Base-by-base conservation (phyloP, 1,139 yeast species). In the Pneumocystis wakefieldiae region DNA sequence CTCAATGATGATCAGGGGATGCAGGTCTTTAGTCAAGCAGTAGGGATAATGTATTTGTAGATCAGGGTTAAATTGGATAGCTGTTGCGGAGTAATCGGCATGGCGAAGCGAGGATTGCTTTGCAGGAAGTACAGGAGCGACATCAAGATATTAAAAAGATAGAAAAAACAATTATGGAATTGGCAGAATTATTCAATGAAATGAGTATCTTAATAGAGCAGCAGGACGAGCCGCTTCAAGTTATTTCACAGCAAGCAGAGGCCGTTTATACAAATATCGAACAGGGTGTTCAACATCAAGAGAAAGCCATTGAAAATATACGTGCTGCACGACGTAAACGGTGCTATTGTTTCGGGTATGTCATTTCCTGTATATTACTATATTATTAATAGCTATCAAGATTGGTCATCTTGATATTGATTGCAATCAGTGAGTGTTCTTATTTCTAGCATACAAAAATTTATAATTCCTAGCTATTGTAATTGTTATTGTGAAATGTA, bases 171-270 rank as follows among this genome's bases (percentile, higher is more conserved):
- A 89, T 94, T 88, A 90, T 94, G 59, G 98, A 92, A 76, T 83
- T 92, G 74, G 89, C 96, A 60, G 95, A 88, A 77, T 82, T 92
- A 72, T 90, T 94, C 79, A 87, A 86, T 71, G 98, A 92, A 74
- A 89, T 92, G 95, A 97, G 92, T 77, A 90, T 89, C 72, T 80
- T 92, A 76, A 97, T 92, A 63, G 90, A 92, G 70, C 96, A 91
- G 76, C 98, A 92, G 78, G 97, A 90, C 74, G 91, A 84, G 70
- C 85, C 87, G 66, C 85, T 92, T 69, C 87, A 86, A 71, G 87
- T 84, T 72, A 85, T 90, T 70, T 91, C 88, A 73, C 84, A 87
- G 69, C 87, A 88, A 71, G 88, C 91, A 64, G 83, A 79, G 64
- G 80, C 80, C 64, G 97, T 97, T 48, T 96, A 90, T 75, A 85